Conservation (phyloP, 2,329 filamentous ascomycete genomes). For the Claviceps humidiphila region DNA sequence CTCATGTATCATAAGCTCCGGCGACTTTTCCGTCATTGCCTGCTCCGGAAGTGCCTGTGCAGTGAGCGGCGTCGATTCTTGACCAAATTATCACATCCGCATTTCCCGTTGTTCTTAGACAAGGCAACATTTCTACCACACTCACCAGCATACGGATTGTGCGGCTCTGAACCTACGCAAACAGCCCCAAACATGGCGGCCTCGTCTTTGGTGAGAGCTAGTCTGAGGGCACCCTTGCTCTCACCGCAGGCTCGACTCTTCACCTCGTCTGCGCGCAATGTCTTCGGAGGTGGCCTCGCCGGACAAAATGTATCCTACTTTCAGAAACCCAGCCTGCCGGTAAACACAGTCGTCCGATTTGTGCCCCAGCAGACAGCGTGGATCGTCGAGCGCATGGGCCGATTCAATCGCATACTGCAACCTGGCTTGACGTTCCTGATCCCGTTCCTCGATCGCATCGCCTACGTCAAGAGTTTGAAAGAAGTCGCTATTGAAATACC, state of each 20-base stretch:
- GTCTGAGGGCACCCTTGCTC: slow-evolving; percentile 5
- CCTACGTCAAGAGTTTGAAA: slow-evolving; percentile 96
- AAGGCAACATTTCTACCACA: neutral
- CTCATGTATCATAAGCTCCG: neutral
- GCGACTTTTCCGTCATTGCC: neutral
- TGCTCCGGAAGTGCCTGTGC: too few species aligned
- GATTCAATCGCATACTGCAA: slow-evolving; percentile 85
- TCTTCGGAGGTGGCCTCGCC: slow-evolving; percentile 19
- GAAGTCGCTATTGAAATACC: slow-evolving; percentile 94
- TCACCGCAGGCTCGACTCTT: slow-evolving; percentile 14
- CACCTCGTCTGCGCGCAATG: slow-evolving; percentile 17
- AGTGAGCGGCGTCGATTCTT: too few species aligned
- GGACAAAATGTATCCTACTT: slow-evolving; percentile 58
- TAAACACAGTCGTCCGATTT: slow-evolving; percentile 90
- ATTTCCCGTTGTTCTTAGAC: neutral
- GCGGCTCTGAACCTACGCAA: slow-evolving; percentile 7
- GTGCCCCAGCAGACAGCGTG: slow-evolving; percentile 99
- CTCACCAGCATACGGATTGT: slow-evolving; percentile 1
- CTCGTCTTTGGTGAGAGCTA: slow-evolving; percentile 5
- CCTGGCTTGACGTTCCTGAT: slow-evolving; percentile 81
- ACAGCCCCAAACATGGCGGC: slow-evolving; percentile 4
- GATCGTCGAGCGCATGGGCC: slow-evolving; percentile 99
- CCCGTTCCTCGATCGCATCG: slow-evolving; percentile 87
- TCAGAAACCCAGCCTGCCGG: slow-evolving; percentile 59
- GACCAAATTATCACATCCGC: neutral